These are phyloP conservation scores for Termitomyces sp. DNA, from an alignment of 768 basidiomycete species.

Conservation along the genomic window DNA sequence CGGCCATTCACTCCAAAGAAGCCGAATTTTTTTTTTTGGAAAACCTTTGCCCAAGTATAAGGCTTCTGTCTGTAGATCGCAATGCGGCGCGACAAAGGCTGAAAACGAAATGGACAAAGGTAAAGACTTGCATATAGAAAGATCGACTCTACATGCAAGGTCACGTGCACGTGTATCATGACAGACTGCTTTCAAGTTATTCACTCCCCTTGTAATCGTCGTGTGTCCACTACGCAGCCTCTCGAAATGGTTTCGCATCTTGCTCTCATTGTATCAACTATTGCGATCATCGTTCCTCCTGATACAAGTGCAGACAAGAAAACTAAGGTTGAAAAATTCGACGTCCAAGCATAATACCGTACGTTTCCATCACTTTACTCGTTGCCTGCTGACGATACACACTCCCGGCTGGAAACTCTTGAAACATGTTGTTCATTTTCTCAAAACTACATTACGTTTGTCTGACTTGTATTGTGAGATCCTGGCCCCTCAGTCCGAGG, in stretches of 20 bases:
- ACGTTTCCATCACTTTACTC: constrained; percentile 13
- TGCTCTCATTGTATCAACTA: background rate
- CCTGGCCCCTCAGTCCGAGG: constrained; percentile 18
- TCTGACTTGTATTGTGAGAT: constrained; percentile 8
- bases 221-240: constrained; percentile 1
- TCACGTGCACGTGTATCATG: too few species aligned
- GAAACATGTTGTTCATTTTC: background rate
- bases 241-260: constrained; percentile 1
- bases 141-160: too few species aligned
- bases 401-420: background rate
- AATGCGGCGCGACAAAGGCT: too few species aligned
- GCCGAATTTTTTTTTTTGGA: too few species aligned
- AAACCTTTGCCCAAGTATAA: too few species aligned
- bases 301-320: constrained; percentile 26
- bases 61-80: too few species aligned
- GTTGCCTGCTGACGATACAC: background rate
- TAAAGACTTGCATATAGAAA: too few species aligned
- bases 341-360: constrained; percentile 15
- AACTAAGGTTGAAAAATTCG: constrained; percentile 21
- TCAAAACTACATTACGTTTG: background rate
- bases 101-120: too few species aligned
- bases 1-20: too few species aligned
- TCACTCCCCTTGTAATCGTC: background rate
- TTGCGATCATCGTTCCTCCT: constrained; percentile 13
- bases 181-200: background rate